Evolutionary conservation across 371 early-diverging fungal species (phyloP).

Genomic region (Saksenaea vasiformis): DNA sequence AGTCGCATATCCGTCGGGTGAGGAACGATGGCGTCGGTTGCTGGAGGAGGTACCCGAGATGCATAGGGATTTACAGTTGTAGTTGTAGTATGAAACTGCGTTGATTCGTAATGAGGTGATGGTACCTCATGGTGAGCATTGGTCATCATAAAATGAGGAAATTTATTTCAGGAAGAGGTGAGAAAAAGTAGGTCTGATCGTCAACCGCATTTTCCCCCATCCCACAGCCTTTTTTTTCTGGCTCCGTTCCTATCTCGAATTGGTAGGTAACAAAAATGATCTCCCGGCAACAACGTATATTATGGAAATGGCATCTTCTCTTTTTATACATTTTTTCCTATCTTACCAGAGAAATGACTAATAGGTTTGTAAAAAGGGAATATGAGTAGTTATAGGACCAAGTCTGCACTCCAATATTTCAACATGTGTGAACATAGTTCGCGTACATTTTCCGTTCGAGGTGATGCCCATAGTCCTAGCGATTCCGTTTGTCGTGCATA

Average conservation of each 20-base stretch:
- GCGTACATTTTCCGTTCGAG: conserved; percentile 37
- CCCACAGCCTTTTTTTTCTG: not conserved
- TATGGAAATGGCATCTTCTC: too few species aligned
- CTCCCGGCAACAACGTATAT: too few species aligned
- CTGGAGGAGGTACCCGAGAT: not conserved
- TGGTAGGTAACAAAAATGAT: too few species aligned
- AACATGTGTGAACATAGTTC: conserved; percentile 45
- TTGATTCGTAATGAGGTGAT: not conserved
- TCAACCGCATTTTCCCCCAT: not conserved
- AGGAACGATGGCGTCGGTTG: not conserved
- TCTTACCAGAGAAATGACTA: not conserved
- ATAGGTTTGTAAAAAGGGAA: too few species aligned
- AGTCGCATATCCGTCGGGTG: not conserved
- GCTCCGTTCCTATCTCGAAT: not conserved
- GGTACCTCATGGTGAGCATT: conserved; percentile 2
- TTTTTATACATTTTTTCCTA: not conserved
- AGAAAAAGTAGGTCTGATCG: not conserved
- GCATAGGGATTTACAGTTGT: not conserved
- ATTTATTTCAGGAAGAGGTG: not conserved
- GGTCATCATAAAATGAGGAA: not conserved
- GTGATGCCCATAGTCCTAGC: conserved; percentile 39
- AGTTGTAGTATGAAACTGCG: not conserved
- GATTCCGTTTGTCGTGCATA: conserved; percentile 48
- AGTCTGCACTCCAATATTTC: conserved; percentile 49
- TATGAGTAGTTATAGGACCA: conserved; percentile 12